Base-by-base conservation (phyloP, 2,329 filamentous ascomycete species). In the Elsinoe batatas region DNA sequence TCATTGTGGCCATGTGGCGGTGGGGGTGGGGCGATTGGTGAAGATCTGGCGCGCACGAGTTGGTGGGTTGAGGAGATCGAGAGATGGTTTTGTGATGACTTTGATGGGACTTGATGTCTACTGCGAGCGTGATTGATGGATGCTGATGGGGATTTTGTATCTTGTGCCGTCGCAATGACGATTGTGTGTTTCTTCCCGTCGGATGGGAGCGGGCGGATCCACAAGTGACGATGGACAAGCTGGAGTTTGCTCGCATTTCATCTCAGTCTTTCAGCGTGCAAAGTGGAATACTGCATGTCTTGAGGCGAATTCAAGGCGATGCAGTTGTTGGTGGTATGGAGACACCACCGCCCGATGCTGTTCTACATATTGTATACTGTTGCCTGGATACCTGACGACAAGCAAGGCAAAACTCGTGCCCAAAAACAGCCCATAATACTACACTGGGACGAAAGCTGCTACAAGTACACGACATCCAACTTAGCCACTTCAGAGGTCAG, bases 1-100 rank as follows among this genome's bases (percentile, higher is more conserved):
- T 54, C 51, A 54, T 42, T 54, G 51, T 54, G 15, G 51, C 51
- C 47, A 51, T 51, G 47, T 36, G 44, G 44, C 13, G 44, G 36
- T 18, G 26, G 40, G 12, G 40, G 40, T 22, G 40, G 40, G 40
- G n/a, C 26, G 10, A 15, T 26, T 17, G 33, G 22, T 51, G n/a
- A n/a, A n/a, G n/a, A n/a, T n/a, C n/a, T n/a, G n/a, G n/a, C n/a
- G n/a, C n/a, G n/a, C n/a, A n/a, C n/a, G n/a, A n/a, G n/a, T n/a
- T n/a, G n/a, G n/a, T n/a, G n/a, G n/a, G n/a, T n/a, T n/a, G n/a
- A n/a, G n/a, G n/a, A n/a, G n/a, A n/a, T n/a, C n/a, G n/a, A 13
- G 37, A 40, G 37, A 15, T n/a, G 10, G 17, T n/a, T 6, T 15
- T 40, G 37, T 6, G 32, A 17, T 49, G 10, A 30, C 17, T 3